Percentiles rank a stretch among this genome's conserved stretches.
Conservation (phyloP, 495 filamentous ascomycete species). For the Letharia columbiana region DNA sequence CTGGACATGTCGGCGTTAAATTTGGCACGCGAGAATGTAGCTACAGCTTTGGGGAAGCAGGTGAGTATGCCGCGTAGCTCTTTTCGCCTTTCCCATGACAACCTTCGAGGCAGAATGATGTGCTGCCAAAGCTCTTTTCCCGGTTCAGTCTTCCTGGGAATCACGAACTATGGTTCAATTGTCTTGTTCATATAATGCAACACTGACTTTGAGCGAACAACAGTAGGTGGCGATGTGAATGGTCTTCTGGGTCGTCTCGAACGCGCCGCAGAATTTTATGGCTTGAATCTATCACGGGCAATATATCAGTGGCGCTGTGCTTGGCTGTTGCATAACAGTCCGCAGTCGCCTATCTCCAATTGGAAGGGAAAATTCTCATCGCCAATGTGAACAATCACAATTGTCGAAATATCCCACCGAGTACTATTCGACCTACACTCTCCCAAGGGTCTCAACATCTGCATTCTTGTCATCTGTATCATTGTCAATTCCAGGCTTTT, state of each 20-base stretch:
- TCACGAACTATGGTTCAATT: neutral
- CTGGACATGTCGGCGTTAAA: constrained; percentile 61
- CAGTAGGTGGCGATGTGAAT: constrained; percentile 57
- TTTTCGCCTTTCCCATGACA: neutral
- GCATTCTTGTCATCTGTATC: constrained; percentile 54
- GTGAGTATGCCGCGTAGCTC: neutral
- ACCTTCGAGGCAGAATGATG: neutral
- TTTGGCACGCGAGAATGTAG: constrained; percentile 63
- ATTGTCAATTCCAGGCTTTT: constrained; percentile 49
- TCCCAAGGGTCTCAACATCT: constrained; percentile 56
- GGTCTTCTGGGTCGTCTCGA: constrained; percentile 69
- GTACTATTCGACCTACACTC: constrained; percentile 57
- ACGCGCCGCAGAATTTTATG: constrained; percentile 59
- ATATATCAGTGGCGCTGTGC: constrained; percentile 63
- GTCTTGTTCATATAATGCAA: neutral
- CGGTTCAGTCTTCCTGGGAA: neutral
- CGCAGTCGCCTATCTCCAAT: neutral
- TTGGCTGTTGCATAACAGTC: constrained; percentile 54
- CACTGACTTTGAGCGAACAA: neutral
- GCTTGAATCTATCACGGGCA: constrained; percentile 46
- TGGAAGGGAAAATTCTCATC: neutral
- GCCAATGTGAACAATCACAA: neutral
- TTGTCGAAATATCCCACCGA: constrained; percentile 53
- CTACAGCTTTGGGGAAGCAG: constrained; percentile 57
- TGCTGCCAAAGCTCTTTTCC: neutral